phyloP scores from a whole-genome alignment of 495 filamentous ascomycete genomes.

The Aspergillus leporis region DNA sequence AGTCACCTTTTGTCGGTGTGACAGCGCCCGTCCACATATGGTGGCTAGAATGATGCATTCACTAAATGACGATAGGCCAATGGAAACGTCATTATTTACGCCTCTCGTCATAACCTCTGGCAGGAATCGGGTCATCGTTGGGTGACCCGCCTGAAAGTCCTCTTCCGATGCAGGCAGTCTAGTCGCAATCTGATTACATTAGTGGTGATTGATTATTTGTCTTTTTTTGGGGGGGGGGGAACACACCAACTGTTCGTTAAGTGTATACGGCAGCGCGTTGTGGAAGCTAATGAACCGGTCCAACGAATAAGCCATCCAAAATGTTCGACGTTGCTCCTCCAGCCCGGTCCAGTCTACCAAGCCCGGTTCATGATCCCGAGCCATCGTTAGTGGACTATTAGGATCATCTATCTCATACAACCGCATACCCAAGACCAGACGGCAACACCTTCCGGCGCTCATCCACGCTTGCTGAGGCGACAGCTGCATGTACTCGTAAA shows the following conservation, averaged over 20 bases:
- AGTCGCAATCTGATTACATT: slow-evolving; percentile 20
- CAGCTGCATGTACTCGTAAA: slow-evolving; percentile 53
- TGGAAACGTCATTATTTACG: slow-evolving; percentile 9
- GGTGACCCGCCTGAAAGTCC: slow-evolving; percentile 53
- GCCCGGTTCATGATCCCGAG: slow-evolving; percentile 9
- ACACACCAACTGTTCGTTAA: slow-evolving; percentile 52
- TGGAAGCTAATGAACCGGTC: slow-evolving; percentile 53
- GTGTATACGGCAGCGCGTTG: slow-evolving; percentile 46
- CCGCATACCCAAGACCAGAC: slow-evolving; percentile 50
- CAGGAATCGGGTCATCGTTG: slow-evolving; percentile 42
- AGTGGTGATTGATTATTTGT: not conserved
- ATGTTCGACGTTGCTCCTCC: slow-evolving; percentile 54
- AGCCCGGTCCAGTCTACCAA: slow-evolving; percentile 29
- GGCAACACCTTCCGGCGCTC: slow-evolving; percentile 55
- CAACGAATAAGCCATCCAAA: slow-evolving; percentile 58
- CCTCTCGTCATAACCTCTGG: slow-evolving; percentile 38
- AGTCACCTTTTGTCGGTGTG: slow-evolving; percentile 41
- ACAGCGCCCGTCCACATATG: slow-evolving; percentile 46
- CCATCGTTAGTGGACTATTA: slow-evolving; percentile 17
- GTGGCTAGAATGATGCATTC: slow-evolving; percentile 51
- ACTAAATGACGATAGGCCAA: slow-evolving; percentile 40
- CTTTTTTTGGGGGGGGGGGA: not conserved
- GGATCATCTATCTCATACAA: slow-evolving; percentile 50
- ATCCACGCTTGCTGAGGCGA: slow-evolving; percentile 50
- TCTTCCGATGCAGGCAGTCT: slow-evolving; percentile 37